Evolutionary conservation across 2,329 filamentous ascomycete genomes (phyloP).

Genomic region (Lachnellula suecica): DNA sequence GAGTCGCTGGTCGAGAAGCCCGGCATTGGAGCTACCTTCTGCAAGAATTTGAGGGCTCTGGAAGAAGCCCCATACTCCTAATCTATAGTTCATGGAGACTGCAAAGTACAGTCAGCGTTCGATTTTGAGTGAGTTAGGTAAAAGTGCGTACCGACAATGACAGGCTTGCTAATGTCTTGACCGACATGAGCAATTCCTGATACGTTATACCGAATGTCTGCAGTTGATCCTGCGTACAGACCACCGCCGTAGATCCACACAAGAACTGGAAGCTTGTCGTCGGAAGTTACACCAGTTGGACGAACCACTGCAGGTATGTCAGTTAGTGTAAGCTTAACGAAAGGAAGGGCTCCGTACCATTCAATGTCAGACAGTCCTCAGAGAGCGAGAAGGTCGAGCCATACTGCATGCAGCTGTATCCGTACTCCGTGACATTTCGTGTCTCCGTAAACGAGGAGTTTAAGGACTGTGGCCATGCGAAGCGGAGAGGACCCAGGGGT

Average conservation of each 20-base stretch:
- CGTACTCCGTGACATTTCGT: conserved; percentile 41
- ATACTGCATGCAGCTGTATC: conserved; percentile 48
- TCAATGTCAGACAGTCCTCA: conserved; percentile 48
- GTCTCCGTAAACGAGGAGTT: conserved; percentile 39
- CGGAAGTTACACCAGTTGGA: conserved; percentile 34
- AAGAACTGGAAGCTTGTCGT: conserved; percentile 39
- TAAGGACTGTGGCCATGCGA: conserved; percentile 37
- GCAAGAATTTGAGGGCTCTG: conserved; percentile 52
- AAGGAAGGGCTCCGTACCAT: conserved; percentile 24
- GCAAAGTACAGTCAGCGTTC: background rate
- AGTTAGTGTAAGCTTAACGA: background rate
- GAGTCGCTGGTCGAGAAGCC: conserved; percentile 59
- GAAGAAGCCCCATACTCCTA: conserved; percentile 68
- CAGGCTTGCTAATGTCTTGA: conserved; percentile 49
- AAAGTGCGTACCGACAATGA: conserved; percentile 41
- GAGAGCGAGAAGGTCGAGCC: conserved; percentile 39
- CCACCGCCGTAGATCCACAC: conserved; percentile 62
- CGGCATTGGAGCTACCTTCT: conserved; percentile 62
- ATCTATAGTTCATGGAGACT: conserved; percentile 59
- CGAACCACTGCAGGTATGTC: conserved; percentile 36
- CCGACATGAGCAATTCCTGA: conserved; percentile 58
- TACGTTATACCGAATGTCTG: conserved; percentile 61
- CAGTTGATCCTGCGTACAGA: conserved; percentile 47
- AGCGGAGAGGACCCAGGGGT: conserved; percentile 44
- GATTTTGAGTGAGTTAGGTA: background rate